Percentiles rank a stretch among this genome's conserved stretches.
phyloP scores from a whole-genome alignment of 768 basidiomycete genomes.

The Leucosporidium yakuticum region DNA sequence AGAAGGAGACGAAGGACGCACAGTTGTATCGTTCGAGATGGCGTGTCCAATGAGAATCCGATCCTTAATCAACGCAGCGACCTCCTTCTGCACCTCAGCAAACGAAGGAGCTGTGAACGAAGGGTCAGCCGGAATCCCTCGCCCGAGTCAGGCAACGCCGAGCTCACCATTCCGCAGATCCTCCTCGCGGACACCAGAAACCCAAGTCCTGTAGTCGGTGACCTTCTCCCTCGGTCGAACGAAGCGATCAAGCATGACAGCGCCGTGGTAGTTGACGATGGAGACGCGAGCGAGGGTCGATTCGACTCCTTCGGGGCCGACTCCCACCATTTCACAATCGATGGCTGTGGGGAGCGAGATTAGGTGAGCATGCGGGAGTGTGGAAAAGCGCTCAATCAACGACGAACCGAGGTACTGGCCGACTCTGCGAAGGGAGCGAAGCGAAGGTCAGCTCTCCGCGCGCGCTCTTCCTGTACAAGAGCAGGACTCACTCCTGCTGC shows the following conservation, averaged over 20 bases:
- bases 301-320: constrained; percentile 75
- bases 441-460: constrained; percentile 12
- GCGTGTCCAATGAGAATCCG: constrained; percentile 85
- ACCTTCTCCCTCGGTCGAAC: constrained; percentile 81
- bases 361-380: background rate
- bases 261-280: constrained; percentile 81
- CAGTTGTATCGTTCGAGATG: constrained; percentile 82
- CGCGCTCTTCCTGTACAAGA: background rate
- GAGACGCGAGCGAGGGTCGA: constrained; percentile 83
- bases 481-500: constrained; percentile 25
- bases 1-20: constrained; percentile 48
- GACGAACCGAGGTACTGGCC: constrained; percentile 26
- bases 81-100: constrained; percentile 67
- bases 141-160: no score
- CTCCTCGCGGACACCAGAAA: constrained; percentile 68
- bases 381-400: no score
- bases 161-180: constrained; percentile 65
- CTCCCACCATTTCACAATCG: constrained; percentile 97
- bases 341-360: constrained; percentile 61
- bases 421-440: constrained; percentile 8
- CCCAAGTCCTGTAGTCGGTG: constrained; percentile 86
- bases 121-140: background rate
- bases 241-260: constrained; percentile 70
- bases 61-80: constrained; percentile 69
- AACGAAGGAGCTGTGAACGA: constrained; percentile 63